Evolutionary conservation across 2,329 filamentous ascomycete genomes (phyloP).

Genomic region (Arthroderma sp.): DNA sequence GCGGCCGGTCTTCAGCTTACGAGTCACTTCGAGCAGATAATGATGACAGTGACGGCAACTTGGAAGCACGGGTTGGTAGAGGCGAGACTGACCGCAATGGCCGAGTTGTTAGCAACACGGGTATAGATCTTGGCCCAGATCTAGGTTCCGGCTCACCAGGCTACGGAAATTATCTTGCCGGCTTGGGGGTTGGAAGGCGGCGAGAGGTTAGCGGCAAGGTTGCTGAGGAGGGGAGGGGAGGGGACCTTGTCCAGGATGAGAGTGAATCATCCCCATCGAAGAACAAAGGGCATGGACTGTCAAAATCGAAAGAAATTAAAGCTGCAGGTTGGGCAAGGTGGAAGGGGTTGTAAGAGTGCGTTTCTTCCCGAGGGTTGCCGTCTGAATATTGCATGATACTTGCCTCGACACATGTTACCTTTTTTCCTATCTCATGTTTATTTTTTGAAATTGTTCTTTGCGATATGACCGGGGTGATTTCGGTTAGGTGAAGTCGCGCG

Average conservation of each 20-base stretch:
- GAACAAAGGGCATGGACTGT: slow-evolving; percentile 9
- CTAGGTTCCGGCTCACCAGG: slow-evolving; percentile 22
- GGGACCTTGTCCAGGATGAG: slow-evolving; percentile 15
- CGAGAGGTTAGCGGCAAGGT: slow-evolving; percentile 38
- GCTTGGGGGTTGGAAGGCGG: slow-evolving; percentile 34
- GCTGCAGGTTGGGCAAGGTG: slow-evolving; percentile 38
- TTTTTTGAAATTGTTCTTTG: not conserved
- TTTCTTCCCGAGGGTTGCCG: slow-evolving; percentile 7
- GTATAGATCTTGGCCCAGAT: slow-evolving; percentile 25
- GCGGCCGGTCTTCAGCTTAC: slow-evolving; percentile 26
- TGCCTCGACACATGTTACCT: not conserved
- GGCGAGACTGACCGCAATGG: slow-evolving; percentile 31
- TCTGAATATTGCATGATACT: slow-evolving; percentile 6
- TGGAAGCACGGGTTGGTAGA: slow-evolving; percentile 11
- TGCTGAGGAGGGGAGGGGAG: slow-evolving; percentile 35
- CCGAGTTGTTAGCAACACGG: slow-evolving; percentile 34
- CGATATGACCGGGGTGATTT: not conserved
- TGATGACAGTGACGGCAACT: slow-evolving; percentile 16
- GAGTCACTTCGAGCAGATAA: slow-evolving; percentile 25
- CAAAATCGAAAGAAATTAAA: slow-evolving; percentile 18
- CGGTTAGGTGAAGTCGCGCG: not conserved
- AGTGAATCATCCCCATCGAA: slow-evolving; percentile 13
- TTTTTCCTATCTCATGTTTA: not conserved
- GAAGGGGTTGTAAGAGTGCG: slow-evolving; percentile 28
- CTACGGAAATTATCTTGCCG: slow-evolving; percentile 34